Evolutionary conservation across 2,329 filamentous ascomycete genomes (phyloP), one percentile per base, ranked within the genome.

Genomic region (Chaetomiaceae sp.): DNA sequence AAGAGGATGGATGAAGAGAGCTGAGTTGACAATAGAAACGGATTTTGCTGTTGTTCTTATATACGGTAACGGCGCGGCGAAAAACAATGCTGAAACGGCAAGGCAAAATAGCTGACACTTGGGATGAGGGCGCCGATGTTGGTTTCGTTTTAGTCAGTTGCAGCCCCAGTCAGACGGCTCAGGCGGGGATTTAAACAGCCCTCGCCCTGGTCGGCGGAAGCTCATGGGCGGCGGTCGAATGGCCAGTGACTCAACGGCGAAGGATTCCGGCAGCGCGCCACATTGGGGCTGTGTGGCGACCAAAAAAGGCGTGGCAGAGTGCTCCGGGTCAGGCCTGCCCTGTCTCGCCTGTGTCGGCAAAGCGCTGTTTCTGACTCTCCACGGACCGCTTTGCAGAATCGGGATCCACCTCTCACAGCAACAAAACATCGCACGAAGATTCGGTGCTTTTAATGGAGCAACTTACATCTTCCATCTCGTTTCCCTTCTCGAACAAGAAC

Each of bases 221-320:
- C 52, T 47, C 26, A 61, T 64, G 56, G 62, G 62, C 51, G 53
- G 57, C 56, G 52, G 57, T 58, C 54, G 57, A 61, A 60, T 46
- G 30, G 41, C 43, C 47, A 59, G 60, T 65, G 62, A 65, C 61
- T 58, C 61, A 60, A 59, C 53, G 57, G 57, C 56, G 51, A 52
- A 58, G 50, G 42, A 45, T 45, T 39, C 42, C 41, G 17, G 15
- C 17, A 24, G 12, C 6, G 33, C 50, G 52, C 53, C 55, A 51
- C 52, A 49, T 39, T 49, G 53, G 45, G 48, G 46, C 51, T 51
- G 49, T 50, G 49, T 48, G 51, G 46, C 24, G 50, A 33, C 14
- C n/a, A 10, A 34, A 30, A 20, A 14, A 18, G 19, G n/a, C n/a
- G n/a, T n/a, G n/a, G n/a, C n/a, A n/a, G n/a, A n/a, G n/a, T n/a